A percentile compares a stretch with the other conserved stretches of the same genome.
Conservation (phyloP, 768 basidiomycete genomes). For the Amanita muscaria region DNA sequence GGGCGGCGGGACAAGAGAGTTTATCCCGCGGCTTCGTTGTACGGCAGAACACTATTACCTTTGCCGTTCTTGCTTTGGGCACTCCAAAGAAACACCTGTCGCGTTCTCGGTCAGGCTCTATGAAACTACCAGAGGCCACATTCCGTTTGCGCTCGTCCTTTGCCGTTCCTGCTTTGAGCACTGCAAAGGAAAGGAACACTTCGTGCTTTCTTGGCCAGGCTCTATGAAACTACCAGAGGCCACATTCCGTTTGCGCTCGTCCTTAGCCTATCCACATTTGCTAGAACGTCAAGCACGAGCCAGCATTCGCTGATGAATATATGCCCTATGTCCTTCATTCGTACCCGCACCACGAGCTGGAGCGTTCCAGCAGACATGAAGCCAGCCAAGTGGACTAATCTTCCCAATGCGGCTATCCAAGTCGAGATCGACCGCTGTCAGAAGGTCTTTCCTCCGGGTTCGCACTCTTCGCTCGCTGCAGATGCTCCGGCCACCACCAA, state of each 20-base stretch:
- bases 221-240: not conserved
- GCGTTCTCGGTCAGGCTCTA: not conserved
- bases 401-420: constrained; percentile 34
- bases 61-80: not conserved
- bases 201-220: too few relatives aligned
- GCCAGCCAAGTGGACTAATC: constrained; percentile 40
- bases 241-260: constrained; percentile 20
- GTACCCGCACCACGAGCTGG: constrained; percentile 25
- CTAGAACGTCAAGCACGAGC: constrained; percentile 22
- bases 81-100: not conserved
- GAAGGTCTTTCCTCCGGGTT: too few relatives aligned
- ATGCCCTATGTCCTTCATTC: too few relatives aligned
- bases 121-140: too few relatives aligned
- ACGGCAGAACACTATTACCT: too few relatives aligned
- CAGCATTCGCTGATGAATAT: too few relatives aligned
- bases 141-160: too few relatives aligned
- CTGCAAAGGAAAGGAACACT: too few relatives aligned
- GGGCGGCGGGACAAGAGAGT: too few relatives aligned
- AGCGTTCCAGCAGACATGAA: constrained; percentile 18
- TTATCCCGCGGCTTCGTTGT: not conserved
- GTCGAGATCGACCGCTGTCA: constrained; percentile 21
- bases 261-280: constrained; percentile 26
- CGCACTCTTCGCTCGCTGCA: too few relatives aligned
- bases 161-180: too few relatives aligned
- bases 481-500: too few relatives aligned